Evolutionary conservation across 768 basidiomycete species (phyloP).

Genomic region (Porpolomopsis calyptriformis): DNA sequence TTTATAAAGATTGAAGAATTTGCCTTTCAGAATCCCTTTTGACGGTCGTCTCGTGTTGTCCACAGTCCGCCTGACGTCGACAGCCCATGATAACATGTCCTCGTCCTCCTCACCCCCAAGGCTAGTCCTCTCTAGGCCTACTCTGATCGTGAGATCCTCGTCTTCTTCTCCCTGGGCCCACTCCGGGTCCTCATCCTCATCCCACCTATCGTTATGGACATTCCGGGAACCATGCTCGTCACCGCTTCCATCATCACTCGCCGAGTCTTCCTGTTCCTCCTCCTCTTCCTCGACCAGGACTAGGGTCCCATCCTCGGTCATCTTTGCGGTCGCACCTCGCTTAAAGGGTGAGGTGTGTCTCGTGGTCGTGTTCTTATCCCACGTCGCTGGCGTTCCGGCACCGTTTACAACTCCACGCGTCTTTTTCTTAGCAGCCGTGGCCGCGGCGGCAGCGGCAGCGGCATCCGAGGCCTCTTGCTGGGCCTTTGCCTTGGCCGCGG

Average conservation of each 20-base stretch:
- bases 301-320: conserved; percentile 57
- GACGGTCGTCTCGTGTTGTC: conserved; percentile 57
- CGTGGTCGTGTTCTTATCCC: conserved; percentile 77
- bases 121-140: conserved; percentile 39
- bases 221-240: conserved; percentile 37
- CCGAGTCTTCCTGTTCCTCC: conserved; percentile 39
- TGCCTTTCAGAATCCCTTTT: conserved; percentile 82
- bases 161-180: conserved; percentile 41
- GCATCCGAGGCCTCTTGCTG: conserved; percentile 43
- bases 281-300: conserved; percentile 60
- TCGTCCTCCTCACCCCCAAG: conserved; percentile 46
- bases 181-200: conserved; percentile 76
- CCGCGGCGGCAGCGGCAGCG: conserved; percentile 34
- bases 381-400: conserved; percentile 42
- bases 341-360: conserved; percentile 40
- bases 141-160: conserved; percentile 65
- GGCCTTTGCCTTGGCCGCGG: conserved; percentile 53
- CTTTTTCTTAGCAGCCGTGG: conserved; percentile 19
- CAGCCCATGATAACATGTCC: conserved; percentile 70
- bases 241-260: conserved; percentile 44
- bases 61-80: conserved; percentile 58
- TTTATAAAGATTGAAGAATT: conserved; percentile 31
- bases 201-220: conserved; percentile 56
- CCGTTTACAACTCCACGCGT: conserved; percentile 25
- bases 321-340: conserved; percentile 26